phyloP scores from a whole-genome alignment of 805 yeast genomes.

The Nakazawaea molendinolei region DNA sequence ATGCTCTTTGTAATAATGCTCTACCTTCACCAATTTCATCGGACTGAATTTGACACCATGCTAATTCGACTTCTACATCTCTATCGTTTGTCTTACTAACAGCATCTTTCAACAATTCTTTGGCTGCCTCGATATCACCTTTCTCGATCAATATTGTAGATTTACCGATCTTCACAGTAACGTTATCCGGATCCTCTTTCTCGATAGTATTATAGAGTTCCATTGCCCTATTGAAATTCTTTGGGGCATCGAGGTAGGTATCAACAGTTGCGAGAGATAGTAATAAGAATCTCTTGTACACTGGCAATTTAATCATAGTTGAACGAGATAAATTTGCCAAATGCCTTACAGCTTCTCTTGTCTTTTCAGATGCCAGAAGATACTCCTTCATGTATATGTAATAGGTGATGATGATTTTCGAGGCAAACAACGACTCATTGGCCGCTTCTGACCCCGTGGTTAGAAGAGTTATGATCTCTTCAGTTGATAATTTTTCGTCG shows the following conservation, averaged over 20 bases:
- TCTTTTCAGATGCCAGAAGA: constrained; percentile 50
- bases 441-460: constrained; percentile 31
- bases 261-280: constrained; percentile 68
- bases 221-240: constrained; percentile 70
- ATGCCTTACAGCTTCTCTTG: constrained; percentile 52
- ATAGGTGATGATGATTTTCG: constrained; percentile 57
- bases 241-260: constrained; percentile 86
- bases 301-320: constrained; percentile 39
- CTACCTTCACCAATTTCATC: constrained; percentile 48
- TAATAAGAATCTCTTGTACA: constrained; percentile 53
- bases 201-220: constrained; percentile 63
- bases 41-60: constrained; percentile 69
- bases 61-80: constrained; percentile 60
- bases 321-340: constrained; percentile 41
- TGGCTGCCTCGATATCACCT: constrained; percentile 50
- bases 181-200: constrained; percentile 30
- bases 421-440: constrained; percentile 45
- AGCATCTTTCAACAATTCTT: constrained; percentile 43
- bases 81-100: constrained; percentile 38
- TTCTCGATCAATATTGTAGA: constrained; percentile 71
- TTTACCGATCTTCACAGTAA: constrained; percentile 71
- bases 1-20: constrained; percentile 35
- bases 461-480: constrained; percentile 33
- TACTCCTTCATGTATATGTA: constrained; percentile 58
- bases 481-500: constrained; percentile 18